Evolutionary conservation across 371 early-diverging fungal genomes (phyloP).

Genomic region (Mortierella sp.): DNA sequence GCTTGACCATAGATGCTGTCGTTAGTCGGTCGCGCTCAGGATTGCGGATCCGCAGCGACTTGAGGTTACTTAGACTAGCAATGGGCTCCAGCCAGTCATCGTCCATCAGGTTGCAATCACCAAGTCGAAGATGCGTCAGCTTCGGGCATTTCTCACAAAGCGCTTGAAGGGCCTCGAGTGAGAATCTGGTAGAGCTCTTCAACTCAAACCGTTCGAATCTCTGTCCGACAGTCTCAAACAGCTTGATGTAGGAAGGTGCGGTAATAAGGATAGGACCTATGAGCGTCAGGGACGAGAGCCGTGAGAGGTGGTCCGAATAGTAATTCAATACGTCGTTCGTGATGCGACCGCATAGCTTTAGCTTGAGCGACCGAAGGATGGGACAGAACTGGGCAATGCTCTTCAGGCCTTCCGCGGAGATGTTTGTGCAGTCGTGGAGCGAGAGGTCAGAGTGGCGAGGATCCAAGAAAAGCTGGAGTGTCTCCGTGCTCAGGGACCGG

Average conservation of each 20-base stretch:
- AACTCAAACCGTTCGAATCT: constrained; percentile 70
- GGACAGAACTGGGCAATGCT: constrained; percentile 77
- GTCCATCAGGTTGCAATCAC: constrained; percentile 62
- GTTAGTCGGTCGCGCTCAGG: constrained; percentile 53
- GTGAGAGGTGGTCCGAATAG: constrained; percentile 60
- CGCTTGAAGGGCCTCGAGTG: constrained; percentile 59
- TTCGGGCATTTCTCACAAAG: constrained; percentile 67
- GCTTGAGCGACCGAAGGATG: constrained; percentile 64
- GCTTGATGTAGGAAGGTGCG: constrained; percentile 65
- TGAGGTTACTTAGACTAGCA: constrained; percentile 53
- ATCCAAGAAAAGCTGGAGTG: constrained; percentile 79
- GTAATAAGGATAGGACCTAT: constrained; percentile 81
- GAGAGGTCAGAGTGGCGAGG: constrained; percentile 64
- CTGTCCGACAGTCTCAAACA: constrained; percentile 65
- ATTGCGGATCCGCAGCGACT: constrained; percentile 61
- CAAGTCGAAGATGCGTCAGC: constrained; percentile 68
- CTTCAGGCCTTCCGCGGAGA: constrained; percentile 65
- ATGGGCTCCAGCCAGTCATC: constrained; percentile 64
- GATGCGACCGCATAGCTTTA: constrained; percentile 85
- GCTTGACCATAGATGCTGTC: constrained; percentile 57
- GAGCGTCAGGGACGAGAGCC: constrained; percentile 69
- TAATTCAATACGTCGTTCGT: constrained; percentile 62
- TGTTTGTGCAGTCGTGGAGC: constrained; percentile 86
- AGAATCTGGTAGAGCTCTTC: constrained; percentile 72
- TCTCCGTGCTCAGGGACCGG: constrained; percentile 73